Evolutionary conservation across 805 yeast genomes (phyloP).

Genomic region (Ogataea parapolymorpha): DNA sequence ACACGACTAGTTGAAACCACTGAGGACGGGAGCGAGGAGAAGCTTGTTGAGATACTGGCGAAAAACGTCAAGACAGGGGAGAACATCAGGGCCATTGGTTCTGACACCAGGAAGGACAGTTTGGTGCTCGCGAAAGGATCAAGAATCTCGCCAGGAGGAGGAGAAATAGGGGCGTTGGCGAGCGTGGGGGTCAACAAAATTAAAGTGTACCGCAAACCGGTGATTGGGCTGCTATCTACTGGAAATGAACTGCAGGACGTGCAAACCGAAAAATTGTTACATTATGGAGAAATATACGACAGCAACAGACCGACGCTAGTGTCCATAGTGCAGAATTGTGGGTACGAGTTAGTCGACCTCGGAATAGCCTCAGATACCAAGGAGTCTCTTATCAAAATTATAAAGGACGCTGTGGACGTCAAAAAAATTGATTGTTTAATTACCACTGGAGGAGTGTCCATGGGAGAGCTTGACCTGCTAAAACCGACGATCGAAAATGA

Average conservation of each 20-base stretch:
- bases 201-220: slow-evolving; percentile 40
- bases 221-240: slow-evolving; percentile 47
- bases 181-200: slow-evolving; percentile 42
- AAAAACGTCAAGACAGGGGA: slow-evolving; percentile 38
- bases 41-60: slow-evolving; percentile 39
- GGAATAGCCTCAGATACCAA: slow-evolving; percentile 48
- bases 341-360: slow-evolving; percentile 41
- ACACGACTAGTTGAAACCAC: slow-evolving; percentile 37
- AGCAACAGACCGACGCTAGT: slow-evolving; percentile 47
- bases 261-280: slow-evolving; percentile 20
- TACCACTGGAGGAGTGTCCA: slow-evolving; percentile 58
- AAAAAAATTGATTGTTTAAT: slow-evolving; percentile 39
- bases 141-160: slow-evolving; percentile 40
- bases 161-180: slow-evolving; percentile 48
- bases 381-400: slow-evolving; percentile 22
- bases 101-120: slow-evolving; percentile 42
- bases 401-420: slow-evolving; percentile 27
- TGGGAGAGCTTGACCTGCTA: slow-evolving; percentile 53
- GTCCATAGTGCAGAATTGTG: slow-evolving; percentile 33
- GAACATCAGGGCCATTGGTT: slow-evolving; percentile 46
- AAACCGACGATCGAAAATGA: slow-evolving; percentile 45
- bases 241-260: slow-evolving; percentile 49
- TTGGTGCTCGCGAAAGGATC: slow-evolving; percentile 37
- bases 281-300: slow-evolving; percentile 47
- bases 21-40: slow-evolving; percentile 41